Evolutionary conservation across 2,329 filamentous ascomycete species (phyloP).

Genomic region (Trichoderma sp.): DNA sequence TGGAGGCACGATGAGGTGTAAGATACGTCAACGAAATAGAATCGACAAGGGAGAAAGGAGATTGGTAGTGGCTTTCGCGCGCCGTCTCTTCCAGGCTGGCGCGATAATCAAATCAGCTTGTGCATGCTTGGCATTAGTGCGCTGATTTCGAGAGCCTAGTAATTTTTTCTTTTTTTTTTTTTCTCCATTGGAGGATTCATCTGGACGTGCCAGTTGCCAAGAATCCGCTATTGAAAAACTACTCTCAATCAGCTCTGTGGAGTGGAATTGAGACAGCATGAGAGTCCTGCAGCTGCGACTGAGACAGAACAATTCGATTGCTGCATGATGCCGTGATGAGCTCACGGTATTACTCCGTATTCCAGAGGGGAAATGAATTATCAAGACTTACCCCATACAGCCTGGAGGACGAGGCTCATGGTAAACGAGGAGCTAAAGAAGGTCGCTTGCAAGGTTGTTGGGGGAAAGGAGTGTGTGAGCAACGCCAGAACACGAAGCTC

Average conservation of each 20-base stretch:
- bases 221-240: not conserved
- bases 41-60: not conserved
- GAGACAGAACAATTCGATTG: not conserved
- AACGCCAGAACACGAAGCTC: conserved; percentile 7
- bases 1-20: conserved; percentile 12
- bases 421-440: not conserved
- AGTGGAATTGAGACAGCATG: not conserved
- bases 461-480: not conserved
- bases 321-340: not conserved
- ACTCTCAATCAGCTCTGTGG: not conserved
- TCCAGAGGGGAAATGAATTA: not conserved
- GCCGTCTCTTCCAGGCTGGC: not conserved
- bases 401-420: not conserved
- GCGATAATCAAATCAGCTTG: not conserved
- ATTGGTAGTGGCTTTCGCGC: not conserved
- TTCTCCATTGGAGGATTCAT: not conserved
- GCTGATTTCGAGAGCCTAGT: not conserved
- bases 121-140: not conserved
- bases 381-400: not conserved
- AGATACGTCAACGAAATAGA: conserved; percentile 10
- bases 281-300: not conserved
- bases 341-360: not conserved
- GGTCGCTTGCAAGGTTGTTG: conserved; percentile 12
- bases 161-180: not conserved
- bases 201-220: not conserved